Base-by-base conservation (phyloP, 768 basidiomycete species). In the Boletus sensibilis region DNA sequence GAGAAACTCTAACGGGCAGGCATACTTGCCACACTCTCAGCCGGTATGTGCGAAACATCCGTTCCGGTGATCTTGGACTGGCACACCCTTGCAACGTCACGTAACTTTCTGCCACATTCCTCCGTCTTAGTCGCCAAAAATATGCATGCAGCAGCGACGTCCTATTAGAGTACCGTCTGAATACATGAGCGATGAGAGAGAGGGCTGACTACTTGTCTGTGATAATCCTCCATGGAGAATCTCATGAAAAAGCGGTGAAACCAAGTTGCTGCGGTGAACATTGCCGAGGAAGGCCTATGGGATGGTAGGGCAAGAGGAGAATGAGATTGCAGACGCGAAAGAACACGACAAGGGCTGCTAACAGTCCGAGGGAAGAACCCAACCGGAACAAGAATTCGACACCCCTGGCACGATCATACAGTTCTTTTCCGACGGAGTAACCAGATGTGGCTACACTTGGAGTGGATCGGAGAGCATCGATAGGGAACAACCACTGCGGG, bases 191-290 rank as follows among this genome's bases (percentile, higher is more conserved):
- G 55, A 58, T 23, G 46, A 12, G 49, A 5, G 34, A 41, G 51
- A 45, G 51, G 58, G n/a, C 42, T 56, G 37, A 37, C 34, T 57
- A 73, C 77, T 60, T 72, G 88, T 91, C 78, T 90, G 88, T 89
- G 87, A 64, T 89, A 88, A 65, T 92, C 88, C 64, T 88, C 85
- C 82, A 91, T 83, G 27, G 90, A 83, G 68, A 82, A 86, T 57
- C 92, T 81, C 91, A 94, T 92, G 71, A 90, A 94, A 72, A 94
- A 94, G 13, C 92, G 81, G 71, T 94, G 92, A 62, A 93, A 92
- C 88, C 92, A 94, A 7, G 88, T 90, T 25, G 91, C 90, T 25
- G 92, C 90, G 25, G 92, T 91, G 64, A 88, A 88, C 76, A 92
- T 82, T 14, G 91, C 90, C 16, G 90, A 86, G 21, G 86, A 84